A percentile compares a stretch with the other conserved stretches of the same genome.
Conservation (phyloP, 2,329 filamentous ascomycete genomes). For the Alternaria sp. region DNA sequence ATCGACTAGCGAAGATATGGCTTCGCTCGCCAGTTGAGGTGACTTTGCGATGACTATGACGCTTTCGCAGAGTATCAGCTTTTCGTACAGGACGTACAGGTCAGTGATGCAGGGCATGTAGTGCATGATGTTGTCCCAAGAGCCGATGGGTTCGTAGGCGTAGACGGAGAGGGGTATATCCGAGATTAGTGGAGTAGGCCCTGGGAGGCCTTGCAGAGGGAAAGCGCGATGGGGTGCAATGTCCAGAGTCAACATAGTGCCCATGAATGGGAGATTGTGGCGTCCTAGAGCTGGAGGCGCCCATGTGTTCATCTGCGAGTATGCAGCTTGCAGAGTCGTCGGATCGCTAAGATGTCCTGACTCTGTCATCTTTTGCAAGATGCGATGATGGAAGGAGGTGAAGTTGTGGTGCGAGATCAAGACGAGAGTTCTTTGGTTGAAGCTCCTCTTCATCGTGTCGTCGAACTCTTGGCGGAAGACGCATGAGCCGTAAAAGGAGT, state of each 20-base stretch:
- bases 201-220: constrained; percentile 51
- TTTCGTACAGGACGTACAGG: constrained; percentile 53
- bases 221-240: constrained; percentile 54
- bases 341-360: constrained; percentile 51
- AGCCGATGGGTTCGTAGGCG: constrained; percentile 53
- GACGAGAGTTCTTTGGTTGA: constrained; percentile 54
- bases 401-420: constrained; percentile 55
- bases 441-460: constrained; percentile 53
- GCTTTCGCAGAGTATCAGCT: constrained; percentile 53
- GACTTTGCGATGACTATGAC: constrained; percentile 54
- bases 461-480: constrained; percentile 56
- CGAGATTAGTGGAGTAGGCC: constrained; percentile 41
- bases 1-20: constrained; percentile 52
- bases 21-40: constrained; percentile 54
- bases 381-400: constrained; percentile 46
- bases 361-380: constrained; percentile 51
- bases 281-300: constrained; percentile 47
- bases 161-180: constrained; percentile 48
- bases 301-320: constrained; percentile 51
- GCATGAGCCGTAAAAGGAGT: constrained; percentile 49
- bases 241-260: constrained; percentile 49
- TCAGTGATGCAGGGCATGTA: constrained; percentile 54
- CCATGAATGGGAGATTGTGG: constrained; percentile 53
- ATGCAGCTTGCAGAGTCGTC: constrained; percentile 50
- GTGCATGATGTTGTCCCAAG: constrained; percentile 52